phyloP scores from a whole-genome alignment of 1,284 basidiomycete genomes.

The Boletellus dicymbophilus region DNA sequence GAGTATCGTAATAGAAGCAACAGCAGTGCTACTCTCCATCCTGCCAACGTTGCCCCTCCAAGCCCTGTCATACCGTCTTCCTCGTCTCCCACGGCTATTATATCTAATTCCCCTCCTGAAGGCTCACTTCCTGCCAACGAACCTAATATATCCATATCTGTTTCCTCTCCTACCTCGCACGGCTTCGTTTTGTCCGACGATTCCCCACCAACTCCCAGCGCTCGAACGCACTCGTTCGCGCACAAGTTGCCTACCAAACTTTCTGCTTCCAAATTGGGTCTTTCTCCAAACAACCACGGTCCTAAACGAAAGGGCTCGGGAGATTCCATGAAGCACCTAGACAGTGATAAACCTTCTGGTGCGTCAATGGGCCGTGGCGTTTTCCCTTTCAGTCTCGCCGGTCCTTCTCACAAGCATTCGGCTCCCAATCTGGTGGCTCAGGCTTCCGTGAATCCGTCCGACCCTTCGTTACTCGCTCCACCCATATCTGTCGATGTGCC shows the following conservation, averaged over 20 bases:
- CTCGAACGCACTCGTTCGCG: constrained; percentile 56
- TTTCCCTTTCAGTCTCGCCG: constrained; percentile 34
- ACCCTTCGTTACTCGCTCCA: constrained; percentile 48
- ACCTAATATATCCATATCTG: constrained; percentile 37
- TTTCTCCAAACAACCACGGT: constrained; percentile 43
- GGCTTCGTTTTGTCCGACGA: constrained; percentile 24
- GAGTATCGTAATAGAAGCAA: constrained; percentile 56
- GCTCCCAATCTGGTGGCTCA: constrained; percentile 17
- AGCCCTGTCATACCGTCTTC: constrained; percentile 46
- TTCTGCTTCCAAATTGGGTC: constrained; percentile 46
- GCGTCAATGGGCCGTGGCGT: constrained; percentile 26
- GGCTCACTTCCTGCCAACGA: constrained; percentile 20
- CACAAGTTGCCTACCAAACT: constrained; percentile 72
- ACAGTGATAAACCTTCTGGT: constrained; percentile 26
- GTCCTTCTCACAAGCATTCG: constrained; percentile 34
- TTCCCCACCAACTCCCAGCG: constrained; percentile 22
- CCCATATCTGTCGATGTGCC: constrained; percentile 43
- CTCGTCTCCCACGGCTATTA: constrained; percentile 35
- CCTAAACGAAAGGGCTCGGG: constrained; percentile 57
- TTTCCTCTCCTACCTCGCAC: constrained; percentile 32
- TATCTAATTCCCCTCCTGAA: constrained; percentile 26
- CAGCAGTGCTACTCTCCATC: constrained; percentile 39
- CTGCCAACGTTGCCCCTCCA: constrained; percentile 31
- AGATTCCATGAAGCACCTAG: constrained; percentile 30
- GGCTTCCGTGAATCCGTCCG: constrained; percentile 18